These are phyloP conservation scores for Cutaneotrichosporon sp. DNA, from an alignment of 1,284 basidiomycete genomes.

Conservation along the genomic window DNA sequence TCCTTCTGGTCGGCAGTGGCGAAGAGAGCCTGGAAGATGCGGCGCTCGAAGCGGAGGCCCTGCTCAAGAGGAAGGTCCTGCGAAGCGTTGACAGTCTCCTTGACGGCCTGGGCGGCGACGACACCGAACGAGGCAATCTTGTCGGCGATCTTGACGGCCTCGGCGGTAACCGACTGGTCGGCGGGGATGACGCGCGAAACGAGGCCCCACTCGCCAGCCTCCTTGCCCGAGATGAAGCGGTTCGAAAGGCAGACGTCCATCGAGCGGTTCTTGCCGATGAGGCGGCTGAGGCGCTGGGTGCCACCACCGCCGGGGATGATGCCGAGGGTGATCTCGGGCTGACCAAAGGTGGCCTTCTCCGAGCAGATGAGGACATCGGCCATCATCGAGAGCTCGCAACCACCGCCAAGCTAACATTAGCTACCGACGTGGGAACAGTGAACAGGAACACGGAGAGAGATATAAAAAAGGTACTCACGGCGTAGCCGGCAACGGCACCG, in stretches of 20 bases:
- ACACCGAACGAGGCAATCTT: conserved; percentile 80
- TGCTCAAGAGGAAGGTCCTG: conserved; percentile 79
- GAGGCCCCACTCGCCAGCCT: conserved; percentile 83
- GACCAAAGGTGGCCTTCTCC: conserved; percentile 87
- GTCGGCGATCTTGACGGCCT: conserved; percentile 79
- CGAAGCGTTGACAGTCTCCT: conserved; percentile 90
- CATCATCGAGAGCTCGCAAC: conserved; percentile 93
- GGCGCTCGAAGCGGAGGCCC: conserved; percentile 82
- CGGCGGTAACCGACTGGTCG: conserved; percentile 78
- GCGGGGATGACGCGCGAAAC: conserved; percentile 77
- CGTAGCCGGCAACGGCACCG: conserved; percentile 92
- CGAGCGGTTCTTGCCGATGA: conserved; percentile 87
- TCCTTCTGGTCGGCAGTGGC: conserved; percentile 98
- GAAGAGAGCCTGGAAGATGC: conserved; percentile 89
- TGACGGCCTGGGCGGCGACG: conserved; percentile 83
- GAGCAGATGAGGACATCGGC: conserved; percentile 95
- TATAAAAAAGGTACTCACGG: conserved; percentile 60
- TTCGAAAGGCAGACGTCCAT: conserved; percentile 97
- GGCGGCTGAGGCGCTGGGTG: conserved; percentile 68
- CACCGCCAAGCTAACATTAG: conserved; percentile 74
- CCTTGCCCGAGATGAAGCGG: conserved; percentile 71
- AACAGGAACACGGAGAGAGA: no score
- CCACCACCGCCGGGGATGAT: conserved; percentile 72
- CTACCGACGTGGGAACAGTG: not conserved
- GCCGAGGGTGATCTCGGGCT: conserved; percentile 96